A percentile compares a stretch with the other conserved stretches of the same genome.
Evolutionary conservation across 768 basidiomycete species (phyloP).

Genomic region (Termitomyces sp.): DNA sequence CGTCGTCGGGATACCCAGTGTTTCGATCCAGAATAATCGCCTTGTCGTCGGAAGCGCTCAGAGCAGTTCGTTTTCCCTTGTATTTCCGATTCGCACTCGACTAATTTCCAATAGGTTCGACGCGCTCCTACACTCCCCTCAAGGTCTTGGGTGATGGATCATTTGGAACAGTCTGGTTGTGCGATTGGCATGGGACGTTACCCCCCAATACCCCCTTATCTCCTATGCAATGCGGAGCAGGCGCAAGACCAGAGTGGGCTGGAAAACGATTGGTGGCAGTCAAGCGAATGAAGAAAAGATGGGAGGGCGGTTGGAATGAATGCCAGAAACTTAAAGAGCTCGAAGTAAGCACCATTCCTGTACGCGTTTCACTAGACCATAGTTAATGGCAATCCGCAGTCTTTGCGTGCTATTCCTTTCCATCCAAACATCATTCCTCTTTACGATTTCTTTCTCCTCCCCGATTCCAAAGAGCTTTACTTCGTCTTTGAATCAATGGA

Average conservation of each 20-base stretch:
- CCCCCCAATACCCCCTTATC: slow-evolving; percentile 88
- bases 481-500: slow-evolving; percentile 99
- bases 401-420: slow-evolving; percentile 87
- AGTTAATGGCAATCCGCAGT: slow-evolving; percentile 43
- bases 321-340: slow-evolving; percentile 94
- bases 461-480: slow-evolving; percentile 91
- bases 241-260: slow-evolving; percentile 88
- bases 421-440: slow-evolving; percentile 98
- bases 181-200: slow-evolving; percentile 97
- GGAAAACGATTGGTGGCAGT: slow-evolving; percentile 94
- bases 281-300: slow-evolving; percentile 96
- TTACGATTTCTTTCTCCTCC: slow-evolving; percentile 99
- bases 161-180: slow-evolving; percentile 97
- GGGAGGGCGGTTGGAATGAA: slow-evolving; percentile 98
- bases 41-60: slow-evolving; percentile 70
- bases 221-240: slow-evolving; percentile 93
- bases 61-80: slow-evolving; percentile 47
- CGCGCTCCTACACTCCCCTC: slow-evolving; percentile 88
- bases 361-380: slow-evolving; percentile 9
- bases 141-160: slow-evolving; percentile 98
- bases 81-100: slow-evolving; percentile 4
- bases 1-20: slow-evolving; percentile 71
- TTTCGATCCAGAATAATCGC: slow-evolving; percentile 61
- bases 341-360: slow-evolving; percentile 51
- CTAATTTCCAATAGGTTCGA: slow-evolving; percentile 50